These are phyloP conservation scores for Ophidiomyces ophidiicola DNA, from an alignment of 2,329 filamentous ascomycete genomes.

Conservation along the genomic window DNA sequence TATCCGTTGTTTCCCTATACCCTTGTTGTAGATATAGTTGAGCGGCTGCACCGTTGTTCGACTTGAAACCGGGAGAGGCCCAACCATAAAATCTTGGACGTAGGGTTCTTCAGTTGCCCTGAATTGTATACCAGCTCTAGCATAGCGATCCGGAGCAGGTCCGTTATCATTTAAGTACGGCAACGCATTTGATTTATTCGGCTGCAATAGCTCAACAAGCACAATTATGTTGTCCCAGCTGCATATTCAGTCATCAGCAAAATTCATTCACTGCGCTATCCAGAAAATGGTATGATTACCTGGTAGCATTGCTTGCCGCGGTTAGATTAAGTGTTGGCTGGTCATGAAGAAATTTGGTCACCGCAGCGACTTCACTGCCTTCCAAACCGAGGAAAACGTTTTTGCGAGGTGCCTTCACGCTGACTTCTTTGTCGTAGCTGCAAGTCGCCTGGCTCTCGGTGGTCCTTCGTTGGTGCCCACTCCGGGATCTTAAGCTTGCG, in stretches of 20 bases:
- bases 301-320: slow-evolving; percentile 1
- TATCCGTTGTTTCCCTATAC: slow-evolving; percentile 21
- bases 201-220: slow-evolving; percentile 38
- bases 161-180: slow-evolving; percentile 34
- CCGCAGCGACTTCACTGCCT: slow-evolving; percentile 2
- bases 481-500: neutral
- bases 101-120: slow-evolving; percentile 34
- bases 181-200: slow-evolving; percentile 39
- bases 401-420: slow-evolving; percentile 6
- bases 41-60: slow-evolving; percentile 31
- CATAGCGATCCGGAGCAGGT: slow-evolving; percentile 31
- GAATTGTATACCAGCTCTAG: slow-evolving; percentile 38
- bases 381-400: slow-evolving; percentile 6
- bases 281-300: neutral
- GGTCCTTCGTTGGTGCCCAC: neutral
- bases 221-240: slow-evolving; percentile 36
- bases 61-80: slow-evolving; percentile 35
- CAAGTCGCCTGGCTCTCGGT: neutral
- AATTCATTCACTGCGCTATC: neutral
- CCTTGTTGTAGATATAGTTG: slow-evolving; percentile 37
- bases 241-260: neutral
- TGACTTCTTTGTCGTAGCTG: neutral
- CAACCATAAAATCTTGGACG: slow-evolving; percentile 40
- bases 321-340: slow-evolving; percentile 7
- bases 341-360: slow-evolving; percentile 9